Evolutionary conservation across 495 filamentous ascomycete species (phyloP), one percentile per base, ranked within the genome.

Genomic region (Aspergillus avenaceus): DNA sequence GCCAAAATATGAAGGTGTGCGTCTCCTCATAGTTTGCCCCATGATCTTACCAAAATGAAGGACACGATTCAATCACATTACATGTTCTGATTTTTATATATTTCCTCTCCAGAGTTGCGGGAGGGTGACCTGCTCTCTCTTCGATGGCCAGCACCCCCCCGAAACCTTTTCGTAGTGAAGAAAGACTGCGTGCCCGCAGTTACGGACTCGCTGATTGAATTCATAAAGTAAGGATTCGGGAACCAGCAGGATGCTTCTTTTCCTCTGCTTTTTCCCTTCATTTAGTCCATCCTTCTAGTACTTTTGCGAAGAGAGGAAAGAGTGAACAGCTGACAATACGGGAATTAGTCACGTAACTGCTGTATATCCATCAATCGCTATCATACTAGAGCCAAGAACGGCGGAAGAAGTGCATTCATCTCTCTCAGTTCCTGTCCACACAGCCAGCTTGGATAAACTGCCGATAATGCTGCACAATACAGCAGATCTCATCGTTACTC

Each of bases 111-210:
- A 84, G 82, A 83, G 66, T 80, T 77, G 19, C 63, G 55, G 14
- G 58, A 72, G 22, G 76, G 77, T 54, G 80, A 82, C 47, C 79
- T 98, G 3, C 80, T 96, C 41, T 86, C 85, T 47, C 79, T 98
- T 11, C 82, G 85, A 70, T 98, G 93, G 93, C 88, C 89, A 3
- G 79, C 82, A 27, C 90, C 91, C 21, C 95, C 90, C 1, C 84
- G 88, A 45, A 97, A 97, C 63, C 76, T 98, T 49, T 79, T 98
- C 42, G 72, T 97, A 34, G 85, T 96, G 49, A 90, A 91, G 62
- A 98, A 98, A 59, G 77, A 88, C 37, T 77, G 84, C 53, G 84
- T 83, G 12, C 81, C 85, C 0, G 67, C 74, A 7, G 89, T 95
- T 25, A 88, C 82, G 0, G 67, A 77, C 7, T 86, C 87, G 1